Conservation (phyloP, 805 yeast species). For the Candida takata region DNA sequence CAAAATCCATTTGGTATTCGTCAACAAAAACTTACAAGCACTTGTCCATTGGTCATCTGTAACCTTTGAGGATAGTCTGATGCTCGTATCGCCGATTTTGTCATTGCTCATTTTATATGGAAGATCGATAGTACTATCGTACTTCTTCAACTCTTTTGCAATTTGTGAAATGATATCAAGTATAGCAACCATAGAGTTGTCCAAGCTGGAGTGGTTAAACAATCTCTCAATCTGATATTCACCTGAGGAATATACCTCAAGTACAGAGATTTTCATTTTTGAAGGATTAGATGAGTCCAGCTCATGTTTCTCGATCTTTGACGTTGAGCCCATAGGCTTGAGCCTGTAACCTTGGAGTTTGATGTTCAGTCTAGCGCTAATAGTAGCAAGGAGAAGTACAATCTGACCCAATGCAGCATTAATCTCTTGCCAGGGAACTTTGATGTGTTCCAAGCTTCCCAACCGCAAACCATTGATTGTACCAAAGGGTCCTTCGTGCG, state of each 20-base stretch:
- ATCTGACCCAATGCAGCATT: conserved; percentile 90
- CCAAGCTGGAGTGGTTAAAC: conserved; percentile 70
- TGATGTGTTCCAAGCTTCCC: conserved; percentile 55
- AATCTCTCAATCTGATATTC: conserved; percentile 66
- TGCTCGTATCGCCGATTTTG: conserved; percentile 68
- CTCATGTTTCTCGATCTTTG: conserved; percentile 58
- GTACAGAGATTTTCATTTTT: conserved; percentile 29
- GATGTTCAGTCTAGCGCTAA: conserved; percentile 49
- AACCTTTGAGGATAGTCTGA: conserved; percentile 55
- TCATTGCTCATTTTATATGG: conserved; percentile 72
- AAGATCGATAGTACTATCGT: conserved; percentile 51
- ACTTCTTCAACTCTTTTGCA: conserved; percentile 27
- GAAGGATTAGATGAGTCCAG: conserved; percentile 28
- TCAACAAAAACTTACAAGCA: conserved; percentile 75
- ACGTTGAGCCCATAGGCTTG: conserved; percentile 79
- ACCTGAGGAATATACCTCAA: conserved; percentile 53
- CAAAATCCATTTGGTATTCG: conserved; percentile 78
- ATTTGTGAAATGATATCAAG: conserved; percentile 45
- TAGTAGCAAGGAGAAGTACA: conserved; percentile 58
- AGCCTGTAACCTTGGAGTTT: conserved; percentile 53
- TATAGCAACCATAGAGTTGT: conserved; percentile 73
- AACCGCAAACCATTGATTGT: conserved; percentile 79
- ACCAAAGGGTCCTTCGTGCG: conserved; percentile 79
- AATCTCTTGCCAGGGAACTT: conserved; percentile 84
- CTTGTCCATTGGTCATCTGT: conserved; percentile 82